Evolutionary conservation across 2,329 filamentous ascomycete species (phyloP).

Genomic region (Alternaria triticimaculans): DNA sequence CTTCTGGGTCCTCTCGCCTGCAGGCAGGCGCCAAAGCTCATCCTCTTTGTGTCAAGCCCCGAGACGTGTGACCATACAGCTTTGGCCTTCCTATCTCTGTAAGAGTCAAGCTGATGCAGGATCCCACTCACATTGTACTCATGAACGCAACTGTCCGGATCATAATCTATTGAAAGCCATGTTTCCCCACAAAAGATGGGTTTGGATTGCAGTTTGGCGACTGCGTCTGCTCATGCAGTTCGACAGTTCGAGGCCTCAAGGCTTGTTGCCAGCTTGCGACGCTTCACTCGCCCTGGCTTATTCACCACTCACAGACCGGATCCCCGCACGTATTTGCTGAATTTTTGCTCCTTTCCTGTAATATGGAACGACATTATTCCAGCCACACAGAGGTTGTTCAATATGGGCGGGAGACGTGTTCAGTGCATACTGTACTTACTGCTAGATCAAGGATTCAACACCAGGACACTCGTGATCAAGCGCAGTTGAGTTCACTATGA

Average conservation of each 20-base stretch:
- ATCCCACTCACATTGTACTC: neutral
- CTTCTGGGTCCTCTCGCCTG: constrained; percentile 20
- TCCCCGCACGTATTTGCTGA: constrained; percentile 3
- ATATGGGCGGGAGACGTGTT: neutral
- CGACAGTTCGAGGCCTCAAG: neutral
- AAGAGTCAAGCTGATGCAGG: constrained; percentile 1
- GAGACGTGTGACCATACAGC: constrained; percentile 11
- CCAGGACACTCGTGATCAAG: constrained; percentile 1
- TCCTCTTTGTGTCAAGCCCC: constrained; percentile 18
- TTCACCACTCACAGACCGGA: constrained; percentile 1
- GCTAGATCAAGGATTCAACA: constrained; percentile 15
- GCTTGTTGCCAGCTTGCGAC: constrained; percentile 1
- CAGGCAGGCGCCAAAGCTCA: constrained; percentile 26
- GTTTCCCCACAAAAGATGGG: constrained; percentile 17
- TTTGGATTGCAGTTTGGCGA: neutral
- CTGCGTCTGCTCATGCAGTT: neutral
- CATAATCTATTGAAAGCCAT: neutral
- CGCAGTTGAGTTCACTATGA: constrained; percentile 2
- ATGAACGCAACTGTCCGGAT: constrained; percentile 20
- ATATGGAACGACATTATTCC: neutral
- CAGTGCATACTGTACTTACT: neutral
- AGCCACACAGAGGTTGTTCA: neutral
- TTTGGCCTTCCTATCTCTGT: constrained; percentile 6
- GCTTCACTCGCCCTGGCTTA: neutral
- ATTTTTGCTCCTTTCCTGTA: neutral